A percentile compares a stretch with the other conserved stretches of the same genome.
Evolutionary conservation across 495 filamentous ascomycete species (phyloP).

Genomic region (Aspergillus funiculosus): DNA sequence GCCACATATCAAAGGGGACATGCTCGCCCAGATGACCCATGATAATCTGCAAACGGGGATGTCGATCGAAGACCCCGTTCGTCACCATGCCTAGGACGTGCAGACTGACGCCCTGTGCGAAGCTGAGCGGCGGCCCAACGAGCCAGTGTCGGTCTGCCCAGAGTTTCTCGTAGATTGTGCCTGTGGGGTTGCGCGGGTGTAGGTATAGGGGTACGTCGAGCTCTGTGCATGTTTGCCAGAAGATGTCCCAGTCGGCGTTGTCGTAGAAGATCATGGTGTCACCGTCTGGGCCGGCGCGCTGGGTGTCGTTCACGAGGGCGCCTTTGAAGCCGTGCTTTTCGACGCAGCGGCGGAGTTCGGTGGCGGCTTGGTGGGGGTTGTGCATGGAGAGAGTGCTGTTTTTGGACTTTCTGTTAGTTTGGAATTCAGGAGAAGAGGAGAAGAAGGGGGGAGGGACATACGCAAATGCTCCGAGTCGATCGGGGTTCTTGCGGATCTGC

Average conservation of each 20-base stretch:
- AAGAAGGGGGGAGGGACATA: slow-evolving; percentile 14
- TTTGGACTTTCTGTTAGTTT: background rate
- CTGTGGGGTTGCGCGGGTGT: slow-evolving; percentile 50
- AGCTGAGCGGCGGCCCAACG: slow-evolving; percentile 40
- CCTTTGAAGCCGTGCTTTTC: slow-evolving; percentile 53
- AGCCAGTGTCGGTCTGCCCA: slow-evolving; percentile 48
- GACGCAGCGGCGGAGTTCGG: slow-evolving; percentile 52
- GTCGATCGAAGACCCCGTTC: slow-evolving; percentile 46
- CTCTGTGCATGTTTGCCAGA: slow-evolving; percentile 51
- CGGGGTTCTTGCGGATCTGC: slow-evolving; percentile 44
- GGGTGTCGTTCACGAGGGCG: slow-evolving; percentile 55
- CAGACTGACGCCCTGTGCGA: slow-evolving; percentile 45
- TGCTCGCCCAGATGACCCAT: slow-evolving; percentile 64
- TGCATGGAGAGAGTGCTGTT: slow-evolving; percentile 50
- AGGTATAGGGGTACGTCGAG: slow-evolving; percentile 61
- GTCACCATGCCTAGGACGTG: slow-evolving; percentile 49
- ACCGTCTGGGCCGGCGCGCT: slow-evolving; percentile 41
- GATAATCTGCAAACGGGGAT: slow-evolving; percentile 54
- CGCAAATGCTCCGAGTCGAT: slow-evolving; percentile 54
- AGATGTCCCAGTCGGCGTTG: slow-evolving; percentile 47
- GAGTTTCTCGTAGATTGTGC: slow-evolving; percentile 44
- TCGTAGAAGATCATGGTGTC: slow-evolving; percentile 59
- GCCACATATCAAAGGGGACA: slow-evolving; percentile 58
- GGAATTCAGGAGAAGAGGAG: background rate
- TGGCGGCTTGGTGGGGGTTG: slow-evolving; percentile 47